Evolutionary conservation across 495 filamentous ascomycete species (phyloP).

Genomic region (Penicillium alfredii): DNA sequence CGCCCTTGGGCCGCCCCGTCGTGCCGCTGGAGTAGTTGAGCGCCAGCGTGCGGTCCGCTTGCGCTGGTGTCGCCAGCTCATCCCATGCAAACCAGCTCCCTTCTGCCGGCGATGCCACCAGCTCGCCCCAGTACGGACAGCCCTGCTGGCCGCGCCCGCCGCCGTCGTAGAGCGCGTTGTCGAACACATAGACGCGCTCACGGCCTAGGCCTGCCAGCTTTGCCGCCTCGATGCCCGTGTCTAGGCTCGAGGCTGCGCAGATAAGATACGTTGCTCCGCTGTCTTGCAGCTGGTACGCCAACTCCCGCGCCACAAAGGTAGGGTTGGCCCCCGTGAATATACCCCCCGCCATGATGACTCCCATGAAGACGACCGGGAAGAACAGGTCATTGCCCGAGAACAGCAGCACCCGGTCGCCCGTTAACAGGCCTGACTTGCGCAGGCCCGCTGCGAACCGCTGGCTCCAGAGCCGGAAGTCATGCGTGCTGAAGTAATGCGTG

Average conservation of each 20-base stretch:
- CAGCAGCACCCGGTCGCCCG: constrained; percentile 67
- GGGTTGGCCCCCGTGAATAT: constrained; percentile 79
- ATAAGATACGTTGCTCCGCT: constrained; percentile 60
- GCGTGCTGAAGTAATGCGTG: constrained; percentile 48
- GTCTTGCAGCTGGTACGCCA: constrained; percentile 70
- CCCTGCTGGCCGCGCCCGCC: constrained; percentile 30
- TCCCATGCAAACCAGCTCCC: constrained; percentile 42
- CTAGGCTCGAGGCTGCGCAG: constrained; percentile 44
- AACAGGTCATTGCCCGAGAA: constrained; percentile 68
- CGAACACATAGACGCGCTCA: constrained; percentile 45
- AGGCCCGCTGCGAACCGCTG: constrained; percentile 70
- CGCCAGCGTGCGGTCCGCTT: constrained; percentile 41
- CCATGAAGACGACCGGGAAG: constrained; percentile 67
- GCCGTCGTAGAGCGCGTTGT: constrained; percentile 38
- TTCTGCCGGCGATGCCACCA: constrained; percentile 41
- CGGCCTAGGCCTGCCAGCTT: constrained; percentile 30
- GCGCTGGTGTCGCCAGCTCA: constrained; percentile 29
- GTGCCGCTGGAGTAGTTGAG: constrained; percentile 76
- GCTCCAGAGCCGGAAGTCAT: constrained; percentile 61
- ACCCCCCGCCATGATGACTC: constrained; percentile 69
- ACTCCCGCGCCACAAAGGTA: constrained; percentile 60
- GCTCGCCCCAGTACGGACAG: constrained; percentile 45
- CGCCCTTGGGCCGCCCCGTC: constrained; percentile 79
- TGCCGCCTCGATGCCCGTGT: constrained; percentile 40
- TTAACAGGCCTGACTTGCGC: constrained; percentile 54